phyloP scores from a whole-genome alignment of 192 early-diverging fungal species.

The Coemansia sp. region DNA sequence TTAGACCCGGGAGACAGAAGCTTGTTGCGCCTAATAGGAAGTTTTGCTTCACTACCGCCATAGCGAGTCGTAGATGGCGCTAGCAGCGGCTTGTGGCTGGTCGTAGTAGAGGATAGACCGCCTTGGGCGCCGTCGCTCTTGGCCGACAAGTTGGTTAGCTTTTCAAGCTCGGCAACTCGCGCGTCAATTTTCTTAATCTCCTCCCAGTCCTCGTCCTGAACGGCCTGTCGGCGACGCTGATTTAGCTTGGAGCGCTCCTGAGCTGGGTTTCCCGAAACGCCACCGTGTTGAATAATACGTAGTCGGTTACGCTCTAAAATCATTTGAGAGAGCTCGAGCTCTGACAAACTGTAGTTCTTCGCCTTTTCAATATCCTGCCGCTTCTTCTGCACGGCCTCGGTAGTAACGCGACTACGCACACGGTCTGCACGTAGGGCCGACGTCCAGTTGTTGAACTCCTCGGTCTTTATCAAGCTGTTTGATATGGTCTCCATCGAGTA shows the following conservation, averaged over 20 bases:
- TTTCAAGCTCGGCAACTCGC: conserved; percentile 37
- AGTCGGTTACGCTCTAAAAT: conserved; percentile 61
- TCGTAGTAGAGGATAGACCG: background rate
- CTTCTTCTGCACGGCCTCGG: conserved; percentile 61
- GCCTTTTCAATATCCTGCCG: conserved; percentile 61
- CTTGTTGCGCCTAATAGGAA: conserved; percentile 12
- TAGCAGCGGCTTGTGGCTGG: conserved; percentile 27
- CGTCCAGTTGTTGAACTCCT: conserved; percentile 65
- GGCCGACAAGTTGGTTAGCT: conserved; percentile 16
- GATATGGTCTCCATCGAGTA: conserved; percentile 82
- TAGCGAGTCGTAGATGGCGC: conserved; percentile 38
- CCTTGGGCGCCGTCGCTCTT: conserved; percentile 11
- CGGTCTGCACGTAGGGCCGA: conserved; percentile 57
- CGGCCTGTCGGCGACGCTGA: conserved; percentile 57
- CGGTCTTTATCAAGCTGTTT: conserved; percentile 65
- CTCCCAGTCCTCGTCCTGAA: conserved; percentile 56
- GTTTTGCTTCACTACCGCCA: background rate
- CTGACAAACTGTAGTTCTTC: conserved; percentile 62
- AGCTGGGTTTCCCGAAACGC: conserved; percentile 35
- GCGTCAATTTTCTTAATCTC: conserved; percentile 48
- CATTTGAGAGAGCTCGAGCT: conserved; percentile 67
- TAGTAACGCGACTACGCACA: conserved; percentile 48
- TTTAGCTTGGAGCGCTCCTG: conserved; percentile 57
- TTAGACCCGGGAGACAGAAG: conserved; percentile 31
- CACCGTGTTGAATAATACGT: conserved; percentile 30